Conservation (phyloP, 768 basidiomycete species). For the Leccinum fibrillosum region DNA sequence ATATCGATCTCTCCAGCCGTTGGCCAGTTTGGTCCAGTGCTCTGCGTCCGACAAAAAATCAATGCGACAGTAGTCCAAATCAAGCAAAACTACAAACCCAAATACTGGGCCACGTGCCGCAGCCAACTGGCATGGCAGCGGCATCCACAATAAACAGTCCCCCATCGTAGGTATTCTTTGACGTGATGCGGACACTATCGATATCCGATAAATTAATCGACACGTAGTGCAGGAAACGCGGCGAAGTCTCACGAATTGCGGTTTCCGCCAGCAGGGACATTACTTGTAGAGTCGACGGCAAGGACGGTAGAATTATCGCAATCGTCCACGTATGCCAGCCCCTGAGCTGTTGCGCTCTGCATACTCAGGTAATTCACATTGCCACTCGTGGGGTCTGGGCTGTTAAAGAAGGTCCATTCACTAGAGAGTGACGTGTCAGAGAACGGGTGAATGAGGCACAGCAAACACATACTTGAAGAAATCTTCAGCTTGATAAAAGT, state of each 20-base stretch:
- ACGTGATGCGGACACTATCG: slow-evolving; percentile 61
- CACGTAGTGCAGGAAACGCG: not conserved
- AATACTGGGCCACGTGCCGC: slow-evolving; percentile 60
- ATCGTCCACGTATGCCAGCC: slow-evolving; percentile 59
- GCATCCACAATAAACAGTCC: slow-evolving; percentile 79
- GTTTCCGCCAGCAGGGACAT: slow-evolving; percentile 46
- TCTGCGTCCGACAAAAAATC: slow-evolving; percentile 18
- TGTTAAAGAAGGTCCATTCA: slow-evolving; percentile 64
- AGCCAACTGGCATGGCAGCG: slow-evolving; percentile 67
- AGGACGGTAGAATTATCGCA: slow-evolving; percentile 54
- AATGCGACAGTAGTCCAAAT: not conserved
- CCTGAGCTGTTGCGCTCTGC: slow-evolving; percentile 45
- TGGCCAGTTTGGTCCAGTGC: slow-evolving; percentile 53
- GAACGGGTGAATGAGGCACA: not conserved
- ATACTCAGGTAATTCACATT: slow-evolving; percentile 56
- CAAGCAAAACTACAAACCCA: slow-evolving; percentile 33
- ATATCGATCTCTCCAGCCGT: slow-evolving; percentile 64
- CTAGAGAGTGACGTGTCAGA: slow-evolving; percentile 33
- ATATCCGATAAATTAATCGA: not conserved
- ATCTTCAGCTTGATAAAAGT: slow-evolving; percentile 46
- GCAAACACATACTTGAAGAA: slow-evolving; percentile 54
- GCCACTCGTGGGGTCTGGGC: slow-evolving; percentile 67
- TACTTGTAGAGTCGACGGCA: slow-evolving; percentile 57
- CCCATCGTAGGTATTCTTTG: slow-evolving; percentile 56
- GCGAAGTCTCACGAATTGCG: slow-evolving; percentile 47